phyloP scores from a whole-genome alignment of 371 early-diverging fungal genomes.

The Massospora cicadina region DNA sequence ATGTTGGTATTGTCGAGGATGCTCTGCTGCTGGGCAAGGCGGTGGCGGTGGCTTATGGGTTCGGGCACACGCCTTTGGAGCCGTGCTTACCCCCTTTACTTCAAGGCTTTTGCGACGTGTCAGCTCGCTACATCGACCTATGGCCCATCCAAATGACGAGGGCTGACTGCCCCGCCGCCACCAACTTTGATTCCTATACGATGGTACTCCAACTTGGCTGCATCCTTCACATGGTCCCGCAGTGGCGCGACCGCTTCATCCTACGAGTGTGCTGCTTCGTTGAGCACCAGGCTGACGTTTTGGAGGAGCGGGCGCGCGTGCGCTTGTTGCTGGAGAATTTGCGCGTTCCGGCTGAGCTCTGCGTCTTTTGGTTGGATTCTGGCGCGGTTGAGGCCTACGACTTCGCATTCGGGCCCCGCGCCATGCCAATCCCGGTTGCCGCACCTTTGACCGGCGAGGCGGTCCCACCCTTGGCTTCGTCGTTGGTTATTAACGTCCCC shows the following conservation, averaged over 20 bases:
- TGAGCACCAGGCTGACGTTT: conserved; percentile 28
- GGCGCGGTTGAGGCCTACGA: neutral
- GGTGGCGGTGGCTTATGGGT: conserved; percentile 36
- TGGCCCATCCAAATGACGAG: conserved; percentile 35
- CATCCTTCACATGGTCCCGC: conserved; percentile 38
- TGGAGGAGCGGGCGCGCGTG: conserved; percentile 26
- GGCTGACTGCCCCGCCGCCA: conserved; percentile 15
- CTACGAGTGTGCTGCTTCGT: conserved; percentile 42
- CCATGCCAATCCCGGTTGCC: neutral
- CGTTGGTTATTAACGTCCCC: conserved; percentile 6
- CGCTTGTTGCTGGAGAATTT: conserved; percentile 26
- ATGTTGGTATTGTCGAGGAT: conserved; percentile 44
- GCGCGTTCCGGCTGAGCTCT: conserved; percentile 31
- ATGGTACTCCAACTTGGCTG: conserved; percentile 51
- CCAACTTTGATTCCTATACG: conserved; percentile 44
- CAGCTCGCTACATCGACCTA: conserved; percentile 29
- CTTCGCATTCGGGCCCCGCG: neutral
- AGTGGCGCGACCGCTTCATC: conserved; percentile 25
- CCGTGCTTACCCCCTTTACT: conserved; percentile 9
- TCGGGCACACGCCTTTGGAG: conserved; percentile 12
- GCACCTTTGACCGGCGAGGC: neutral
- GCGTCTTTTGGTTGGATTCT: conserved; percentile 26
- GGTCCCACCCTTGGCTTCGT: neutral
- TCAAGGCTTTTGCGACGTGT: conserved; percentile 10
- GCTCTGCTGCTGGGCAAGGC: conserved; percentile 36